Evolutionary conservation across 2,329 filamentous ascomycete genomes (phyloP).

Genomic region (Neonectria coccinea): DNA sequence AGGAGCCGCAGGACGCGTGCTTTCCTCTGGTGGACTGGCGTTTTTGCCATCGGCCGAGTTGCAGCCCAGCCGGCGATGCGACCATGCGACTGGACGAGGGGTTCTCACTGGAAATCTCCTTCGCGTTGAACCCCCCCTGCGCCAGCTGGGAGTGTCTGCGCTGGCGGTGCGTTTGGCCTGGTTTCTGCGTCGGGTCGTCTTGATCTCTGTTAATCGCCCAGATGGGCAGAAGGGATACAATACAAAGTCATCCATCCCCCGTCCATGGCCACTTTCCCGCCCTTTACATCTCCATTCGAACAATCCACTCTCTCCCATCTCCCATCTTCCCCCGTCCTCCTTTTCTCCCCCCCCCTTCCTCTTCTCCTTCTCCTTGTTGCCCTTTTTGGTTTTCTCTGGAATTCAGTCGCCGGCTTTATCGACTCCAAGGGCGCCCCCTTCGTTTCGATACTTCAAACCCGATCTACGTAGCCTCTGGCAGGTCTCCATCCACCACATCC

Average conservation of each 20-base stretch:
- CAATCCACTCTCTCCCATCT: slow-evolving; percentile 10
- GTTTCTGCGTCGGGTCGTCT: background rate
- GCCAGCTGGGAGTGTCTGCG: slow-evolving; percentile 10
- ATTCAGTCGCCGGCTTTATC: slow-evolving; percentile 24
- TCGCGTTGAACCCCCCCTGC: background rate
- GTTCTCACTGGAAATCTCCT: background rate
- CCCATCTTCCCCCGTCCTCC: background rate
- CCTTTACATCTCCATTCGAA: slow-evolving; percentile 27
- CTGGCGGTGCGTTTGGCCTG: slow-evolving; percentile 22
- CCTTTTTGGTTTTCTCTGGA: slow-evolving; percentile 30
- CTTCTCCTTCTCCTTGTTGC: slow-evolving; percentile 11
- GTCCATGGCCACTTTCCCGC: slow-evolving; percentile 9
- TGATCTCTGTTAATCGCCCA: background rate
- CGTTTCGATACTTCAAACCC: slow-evolving; percentile 9
- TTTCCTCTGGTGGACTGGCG: too few relatives aligned
- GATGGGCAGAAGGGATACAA: slow-evolving; percentile 6
- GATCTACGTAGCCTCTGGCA: slow-evolving; percentile 27
- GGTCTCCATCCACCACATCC: slow-evolving; percentile 13
- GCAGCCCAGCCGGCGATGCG: slow-evolving; percentile 20
- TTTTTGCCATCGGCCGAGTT: slow-evolving; percentile 12
- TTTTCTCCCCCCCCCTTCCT: slow-evolving; percentile 8
- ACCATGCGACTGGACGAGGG: slow-evolving; percentile 27
- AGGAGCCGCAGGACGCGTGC: background rate
- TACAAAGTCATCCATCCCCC: slow-evolving; percentile 22
- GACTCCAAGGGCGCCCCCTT: slow-evolving; percentile 21